These are phyloP conservation scores for Phaeosphaeriaceae sp. DNA, from an alignment of 2,329 filamentous ascomycete species.

Conservation along the genomic window DNA sequence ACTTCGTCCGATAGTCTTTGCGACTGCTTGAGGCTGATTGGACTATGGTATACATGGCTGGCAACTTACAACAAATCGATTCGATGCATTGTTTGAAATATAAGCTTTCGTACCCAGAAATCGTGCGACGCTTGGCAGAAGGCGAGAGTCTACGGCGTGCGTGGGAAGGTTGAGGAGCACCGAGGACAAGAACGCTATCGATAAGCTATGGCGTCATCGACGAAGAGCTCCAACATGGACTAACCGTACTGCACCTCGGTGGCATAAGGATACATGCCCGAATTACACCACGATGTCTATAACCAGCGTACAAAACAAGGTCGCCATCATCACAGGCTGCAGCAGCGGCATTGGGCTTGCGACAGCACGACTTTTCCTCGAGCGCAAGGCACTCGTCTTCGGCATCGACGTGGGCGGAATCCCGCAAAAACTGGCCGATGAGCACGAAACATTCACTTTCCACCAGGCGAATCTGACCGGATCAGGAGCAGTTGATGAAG, in stretches of 20 bases:
- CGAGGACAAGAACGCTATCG: background rate
- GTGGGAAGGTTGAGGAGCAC: too few relatives aligned
- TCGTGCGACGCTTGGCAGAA: too few relatives aligned
- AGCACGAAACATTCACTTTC: conserved; percentile 29
- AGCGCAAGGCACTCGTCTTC: conserved; percentile 36
- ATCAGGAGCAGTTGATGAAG: conserved; percentile 27
- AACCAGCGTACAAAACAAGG: conserved; percentile 31
- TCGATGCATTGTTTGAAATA: too few relatives aligned
- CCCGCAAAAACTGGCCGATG: conserved; percentile 21
- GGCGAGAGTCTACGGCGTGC: too few relatives aligned
- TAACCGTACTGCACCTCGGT: background rate
- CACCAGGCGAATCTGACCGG: conserved; percentile 33
- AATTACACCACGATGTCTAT: conserved; percentile 23
- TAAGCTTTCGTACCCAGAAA: too few relatives aligned
- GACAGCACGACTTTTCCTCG: conserved; percentile 32
- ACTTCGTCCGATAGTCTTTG: too few relatives aligned
- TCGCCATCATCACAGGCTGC: conserved; percentile 40
- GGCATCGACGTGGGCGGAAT: conserved; percentile 36
- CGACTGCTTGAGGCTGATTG: too few relatives aligned
- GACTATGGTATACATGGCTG: too few relatives aligned
- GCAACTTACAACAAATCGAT: too few relatives aligned
- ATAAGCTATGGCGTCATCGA: background rate
- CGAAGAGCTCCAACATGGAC: background rate
- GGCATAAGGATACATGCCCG: background rate
- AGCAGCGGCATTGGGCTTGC: conserved; percentile 41